These are phyloP conservation scores for Suillus subluteus DNA, from an alignment of 768 basidiomycete species.

Conservation along the genomic window DNA sequence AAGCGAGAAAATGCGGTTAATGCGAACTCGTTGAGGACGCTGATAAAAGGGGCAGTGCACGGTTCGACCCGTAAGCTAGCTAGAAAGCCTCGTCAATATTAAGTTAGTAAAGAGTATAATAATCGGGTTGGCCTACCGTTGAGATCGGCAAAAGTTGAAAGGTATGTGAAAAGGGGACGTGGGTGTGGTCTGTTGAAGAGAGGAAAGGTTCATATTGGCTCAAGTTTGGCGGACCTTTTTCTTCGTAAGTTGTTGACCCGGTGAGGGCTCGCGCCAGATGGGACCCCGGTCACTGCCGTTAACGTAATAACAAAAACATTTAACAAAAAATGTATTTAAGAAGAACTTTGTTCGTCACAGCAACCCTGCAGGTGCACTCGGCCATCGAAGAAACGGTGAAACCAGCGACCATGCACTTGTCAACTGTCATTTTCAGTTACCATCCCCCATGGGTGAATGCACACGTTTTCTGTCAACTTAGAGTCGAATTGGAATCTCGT, in stretches of 20 bases:
- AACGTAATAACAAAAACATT: constrained; percentile 20
- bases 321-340: background rate
- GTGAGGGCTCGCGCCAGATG: constrained; percentile 21
- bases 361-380: background rate
- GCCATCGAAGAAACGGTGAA: background rate
- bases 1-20: constrained; percentile 16
- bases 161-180: constrained; percentile 20
- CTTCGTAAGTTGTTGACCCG: constrained; percentile 28
- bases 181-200: constrained; percentile 45
- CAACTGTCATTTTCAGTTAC: background rate
- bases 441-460: constrained; percentile 5
- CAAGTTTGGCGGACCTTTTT: constrained; percentile 59
- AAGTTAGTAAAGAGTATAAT: background rate
- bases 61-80: constrained; percentile 13
- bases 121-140: constrained; percentile 16
- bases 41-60: constrained; percentile 34
- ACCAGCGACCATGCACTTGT: background rate
- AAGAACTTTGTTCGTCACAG: background rate
- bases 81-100: constrained; percentile 10
- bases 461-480: constrained; percentile 16
- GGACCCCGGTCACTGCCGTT: constrained; percentile 30
- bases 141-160: constrained; percentile 14
- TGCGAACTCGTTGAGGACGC: constrained; percentile 29
- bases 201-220: constrained; percentile 52
- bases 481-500: constrained; percentile 1